phyloP scores from a whole-genome alignment of 352 stramenopile species.

The Phytophthora sp. region DNA sequence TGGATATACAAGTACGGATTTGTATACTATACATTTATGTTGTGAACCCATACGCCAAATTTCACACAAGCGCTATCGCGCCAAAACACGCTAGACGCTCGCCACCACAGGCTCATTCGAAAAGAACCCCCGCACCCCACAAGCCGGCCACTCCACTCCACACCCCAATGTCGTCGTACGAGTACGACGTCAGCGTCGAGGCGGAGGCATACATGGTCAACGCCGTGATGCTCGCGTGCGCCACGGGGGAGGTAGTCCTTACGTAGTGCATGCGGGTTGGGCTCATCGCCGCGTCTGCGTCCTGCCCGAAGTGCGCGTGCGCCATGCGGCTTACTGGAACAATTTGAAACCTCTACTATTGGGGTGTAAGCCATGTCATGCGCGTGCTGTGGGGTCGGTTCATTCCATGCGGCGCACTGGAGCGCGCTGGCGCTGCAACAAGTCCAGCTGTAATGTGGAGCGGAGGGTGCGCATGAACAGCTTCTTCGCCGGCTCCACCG shows the following conservation, averaged over 20 bases:
- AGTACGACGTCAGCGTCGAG: slow-evolving; percentile 1
- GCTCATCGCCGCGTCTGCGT: neutral
- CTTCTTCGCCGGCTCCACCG: neutral
- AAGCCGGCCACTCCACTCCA: too few species aligned
- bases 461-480: neutral
- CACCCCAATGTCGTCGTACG: neutral
- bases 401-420: too few species aligned
- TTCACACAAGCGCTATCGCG: too few species aligned
- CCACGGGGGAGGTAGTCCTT: neutral
- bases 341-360: too few species aligned
- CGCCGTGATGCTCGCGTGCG: neutral
- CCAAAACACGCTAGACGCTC: too few species aligned
- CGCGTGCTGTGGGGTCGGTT: too few species aligned
- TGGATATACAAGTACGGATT: too few species aligned
- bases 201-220: neutral
- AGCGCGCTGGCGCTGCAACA: neutral
- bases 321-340: neutral
- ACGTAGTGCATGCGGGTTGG: neutral
- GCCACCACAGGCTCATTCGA: too few species aligned
- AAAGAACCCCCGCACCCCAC: too few species aligned
- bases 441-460: neutral
- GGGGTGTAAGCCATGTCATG: too few species aligned
- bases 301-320: neutral
- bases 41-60: too few species aligned
- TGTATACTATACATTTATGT: too few species aligned